These are phyloP conservation scores for Trichoderma orchidacearum DNA, from an alignment of 495 filamentous ascomycete genomes.

Conservation along the genomic window DNA sequence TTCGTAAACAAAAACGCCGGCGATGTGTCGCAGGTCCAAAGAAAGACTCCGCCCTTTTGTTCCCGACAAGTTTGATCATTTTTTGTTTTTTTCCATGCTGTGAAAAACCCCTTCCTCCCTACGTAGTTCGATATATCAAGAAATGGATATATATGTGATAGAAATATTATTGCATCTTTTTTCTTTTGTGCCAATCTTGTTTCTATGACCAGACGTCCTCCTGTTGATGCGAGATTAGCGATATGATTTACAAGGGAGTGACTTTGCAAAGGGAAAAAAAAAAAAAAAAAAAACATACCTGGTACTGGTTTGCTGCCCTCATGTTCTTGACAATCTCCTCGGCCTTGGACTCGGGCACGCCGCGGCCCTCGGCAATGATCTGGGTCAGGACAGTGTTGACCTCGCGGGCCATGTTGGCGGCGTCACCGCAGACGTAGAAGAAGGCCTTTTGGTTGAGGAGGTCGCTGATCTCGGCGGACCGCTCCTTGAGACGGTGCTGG, in stretches of 20 bases:
- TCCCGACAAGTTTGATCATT: no score
- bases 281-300: conserved; percentile 46
- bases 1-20: neutral
- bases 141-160: neutral
- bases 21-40: no score
- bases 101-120: no score
- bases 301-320: conserved; percentile 87
- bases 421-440: conserved; percentile 98
- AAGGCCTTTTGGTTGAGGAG: conserved; percentile 78
- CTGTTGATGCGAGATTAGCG: no score
- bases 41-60: no score
- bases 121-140: no score
- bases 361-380: conserved; percentile 73
- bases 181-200: neutral
- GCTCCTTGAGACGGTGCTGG: conserved; percentile 79
- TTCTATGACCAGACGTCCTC: conserved; percentile 82
- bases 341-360: conserved; percentile 66
- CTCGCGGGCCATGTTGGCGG: conserved; percentile 95
- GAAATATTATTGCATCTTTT: no score
- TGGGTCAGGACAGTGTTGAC: conserved; percentile 76
- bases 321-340: conserved; percentile 96
- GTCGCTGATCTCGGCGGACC: conserved; percentile 72
- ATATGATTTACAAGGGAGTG: no score
- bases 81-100: no score
- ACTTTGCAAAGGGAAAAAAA: no score